Evolutionary conservation across 106 monocot genomes (phyloP), one percentile per base, ranked within the genome.

Genomic region (Acanthochlamys bracteata): DNA sequence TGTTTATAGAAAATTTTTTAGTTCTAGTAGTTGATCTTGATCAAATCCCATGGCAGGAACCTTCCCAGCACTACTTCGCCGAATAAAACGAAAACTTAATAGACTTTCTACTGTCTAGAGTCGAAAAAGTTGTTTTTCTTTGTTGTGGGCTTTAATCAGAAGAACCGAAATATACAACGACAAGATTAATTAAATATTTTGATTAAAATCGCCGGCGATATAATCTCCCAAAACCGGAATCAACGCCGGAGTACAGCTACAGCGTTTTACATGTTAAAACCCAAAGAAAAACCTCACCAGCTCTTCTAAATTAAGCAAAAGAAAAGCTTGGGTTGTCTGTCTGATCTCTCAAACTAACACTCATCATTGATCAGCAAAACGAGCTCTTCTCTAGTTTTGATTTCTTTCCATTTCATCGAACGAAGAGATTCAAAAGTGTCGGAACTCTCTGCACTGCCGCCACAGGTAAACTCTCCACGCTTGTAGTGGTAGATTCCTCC

Each of bases 401-500:
- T 20, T 42, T 20, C 4, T n/a, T 3, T n/a, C 1, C 6, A 33
- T 33, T 33, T 1, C 4, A 46, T 76, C 55, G 71, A 6, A 54
- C 41, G 54, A 81, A 75, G 17, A 81, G 75, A 39, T 81, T 76
- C 59, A 81, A 51, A 2, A 81, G 75, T 53, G 22, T 39, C 20
- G 68, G 80, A 20, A 26, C 41, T 13, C 26, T 41, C 23, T 21
- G 25, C 23, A 49, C 65, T 25, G 13, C 25, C 16, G 41, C 73
- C 15, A 39, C 16, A 3, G 63, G 33, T 33, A 33, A 62, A 67
- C 59, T 71, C 10, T 56, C 80, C 1, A 33, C 41, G 64, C 67
- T 61, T 41, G 75, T 72, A 57, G 72, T 75, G 26, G 63, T 72
- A 63, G 80, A 81, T 40, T 68, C 80, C 64, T 81, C 80, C 21